Conservation (phyloP, 1,284 basidiomycete species). For the Moniliella sp. region DNA sequence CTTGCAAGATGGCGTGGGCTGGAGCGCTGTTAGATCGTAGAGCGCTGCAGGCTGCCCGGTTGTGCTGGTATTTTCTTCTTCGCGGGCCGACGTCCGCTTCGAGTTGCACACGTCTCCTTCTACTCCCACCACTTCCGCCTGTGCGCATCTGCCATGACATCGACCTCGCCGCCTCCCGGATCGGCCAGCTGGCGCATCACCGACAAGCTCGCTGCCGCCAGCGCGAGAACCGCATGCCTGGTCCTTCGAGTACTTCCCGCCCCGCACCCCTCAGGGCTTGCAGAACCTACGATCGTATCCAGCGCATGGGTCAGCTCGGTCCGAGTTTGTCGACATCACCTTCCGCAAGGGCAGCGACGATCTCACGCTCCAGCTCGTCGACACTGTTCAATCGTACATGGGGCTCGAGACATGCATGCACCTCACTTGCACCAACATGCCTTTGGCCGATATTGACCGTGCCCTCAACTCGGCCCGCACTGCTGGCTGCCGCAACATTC, state of each 20-base stretch:
- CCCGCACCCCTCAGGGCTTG: too few relatives aligned
- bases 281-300: constrained; percentile 84
- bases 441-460: constrained; percentile 70
- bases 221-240: constrained; percentile 29
- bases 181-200: constrained; percentile 13
- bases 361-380: constrained; percentile 52
- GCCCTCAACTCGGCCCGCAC: constrained; percentile 76
- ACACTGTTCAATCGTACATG: constrained; percentile 42
- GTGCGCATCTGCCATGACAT: too few relatives aligned
- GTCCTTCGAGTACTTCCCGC: constrained; percentile 83
- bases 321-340: constrained; percentile 54
- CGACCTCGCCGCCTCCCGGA: too few relatives aligned
- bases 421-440: constrained; percentile 43
- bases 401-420: constrained; percentile 34
- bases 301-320: constrained; percentile 81
- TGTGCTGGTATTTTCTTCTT: too few relatives aligned
- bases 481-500: constrained; percentile 76
- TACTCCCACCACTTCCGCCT: too few relatives aligned
- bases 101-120: too few relatives aligned
- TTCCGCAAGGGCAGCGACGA: constrained; percentile 8
- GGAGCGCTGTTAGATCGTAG: too few relatives aligned
- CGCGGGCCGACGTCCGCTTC: too few relatives aligned
- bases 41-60: too few relatives aligned
- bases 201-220: constrained; percentile 30
- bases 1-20: too few relatives aligned